Evolutionary conservation across 2,329 filamentous ascomycete species (phyloP), one percentile per base, ranked within the genome.

Genomic region (Venturia aucupariae): DNA sequence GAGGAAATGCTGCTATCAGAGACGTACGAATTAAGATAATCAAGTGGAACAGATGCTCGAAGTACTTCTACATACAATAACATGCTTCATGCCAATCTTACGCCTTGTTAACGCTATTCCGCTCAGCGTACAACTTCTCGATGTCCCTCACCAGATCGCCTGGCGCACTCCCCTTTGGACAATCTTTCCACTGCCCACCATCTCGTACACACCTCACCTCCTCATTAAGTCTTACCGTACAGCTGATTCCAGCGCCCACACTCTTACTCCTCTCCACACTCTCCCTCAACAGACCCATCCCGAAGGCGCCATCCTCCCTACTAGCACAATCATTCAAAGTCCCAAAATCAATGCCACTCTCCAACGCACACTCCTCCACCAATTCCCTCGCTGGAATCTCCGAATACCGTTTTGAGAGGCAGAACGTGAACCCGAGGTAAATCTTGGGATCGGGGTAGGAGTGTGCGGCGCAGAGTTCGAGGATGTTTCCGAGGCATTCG

Each of bases 401-500:
- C 27, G 80, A 64, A 75, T 92, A 99, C 67, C 92, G 84, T 67
- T 82, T 83, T 27, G 87, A 86, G 65, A 99, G 78, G 78, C 94
- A 99, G 83, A 95, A 94, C 65, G 91, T 88, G 77, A 97, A 99
- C 67, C 93, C 93, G 27, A 99, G 86, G 71, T 89, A 92, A 68
- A 87, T 90, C 76, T 96, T 94, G 39, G 90, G 90, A 68, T 92
- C 86, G 38, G 90, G 89, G 72, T 94, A 94, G 39, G 94, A 82
- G 67, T 88, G 81, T 66, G 87, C 87, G 41, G 92, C 92, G 77
- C 94, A 99, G 61, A 99, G 88, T 74, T 96, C 89, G 75, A 99
- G 81, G 73, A 96, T 96, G 77, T 99, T 92, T 67, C 94, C 94
- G 71, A 97, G 85, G 75, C 90, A 99, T 78, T 99, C 94, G 51